A percentile compares a stretch with the other conserved stretches of the same genome.
These are phyloP conservation scores for Ganoderma lingzhi DNA, from an alignment of 1,284 basidiomycete species.

Conservation along the genomic window DNA sequence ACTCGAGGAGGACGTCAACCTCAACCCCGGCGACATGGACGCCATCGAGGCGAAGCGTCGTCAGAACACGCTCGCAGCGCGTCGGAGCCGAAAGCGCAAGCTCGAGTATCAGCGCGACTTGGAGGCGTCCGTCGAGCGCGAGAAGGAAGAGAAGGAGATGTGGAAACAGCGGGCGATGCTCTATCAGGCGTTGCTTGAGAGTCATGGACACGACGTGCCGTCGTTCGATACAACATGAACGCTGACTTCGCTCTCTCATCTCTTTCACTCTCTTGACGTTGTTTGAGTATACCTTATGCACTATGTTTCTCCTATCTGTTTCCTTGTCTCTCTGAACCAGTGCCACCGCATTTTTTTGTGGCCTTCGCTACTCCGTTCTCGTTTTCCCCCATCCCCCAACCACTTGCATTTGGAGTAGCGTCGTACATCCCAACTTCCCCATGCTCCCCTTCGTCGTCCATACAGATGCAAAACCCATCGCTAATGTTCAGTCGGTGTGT, in stretches of 20 bases:
- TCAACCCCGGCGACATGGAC: constrained; percentile 55
- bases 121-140: constrained; percentile 57
- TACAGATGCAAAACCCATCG: constrained; percentile 25
- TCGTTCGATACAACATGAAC: constrained; percentile 42
- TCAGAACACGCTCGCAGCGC: constrained; percentile 83
- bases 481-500: constrained; percentile 31
- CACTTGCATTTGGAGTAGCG: constrained; percentile 57
- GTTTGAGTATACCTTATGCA: constrained; percentile 37
- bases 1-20: constrained; percentile 55
- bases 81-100: constrained; percentile 80
- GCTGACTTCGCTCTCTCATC: constrained; percentile 14
- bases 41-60: constrained; percentile 81
- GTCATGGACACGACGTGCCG: constrained; percentile 55
- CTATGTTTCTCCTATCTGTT: constrained; percentile 34
- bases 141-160: constrained; percentile 58
- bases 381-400: constrained; percentile 42
- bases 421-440: constrained; percentile 49
- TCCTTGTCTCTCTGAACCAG: constrained; percentile 23
- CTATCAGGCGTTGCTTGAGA: constrained; percentile 54
- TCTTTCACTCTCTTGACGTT: constrained; percentile 25
- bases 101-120: constrained; percentile 73
- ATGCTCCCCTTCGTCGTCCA: constrained; percentile 30
- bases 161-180: constrained; percentile 65
- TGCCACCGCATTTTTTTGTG: constrained; percentile 34
- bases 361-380: constrained; percentile 54